A percentile compares a stretch with the other conserved stretches of the same genome.
Conservation (phyloP, 2,329 filamentous ascomycete genomes). For the Torrubiellomyces zombiae region DNA sequence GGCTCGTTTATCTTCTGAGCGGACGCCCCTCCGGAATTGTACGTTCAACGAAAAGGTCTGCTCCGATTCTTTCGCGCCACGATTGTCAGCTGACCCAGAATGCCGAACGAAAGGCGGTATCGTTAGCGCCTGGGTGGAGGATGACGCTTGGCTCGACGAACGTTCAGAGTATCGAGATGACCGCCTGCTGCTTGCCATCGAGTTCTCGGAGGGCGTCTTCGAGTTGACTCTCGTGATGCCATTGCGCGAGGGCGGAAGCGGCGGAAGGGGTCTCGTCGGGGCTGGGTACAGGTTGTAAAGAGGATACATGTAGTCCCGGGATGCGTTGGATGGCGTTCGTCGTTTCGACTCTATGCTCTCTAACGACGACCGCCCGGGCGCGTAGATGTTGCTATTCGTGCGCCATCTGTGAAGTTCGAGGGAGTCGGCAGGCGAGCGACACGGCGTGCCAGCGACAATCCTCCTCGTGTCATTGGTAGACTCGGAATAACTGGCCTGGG, state of each 20-base stretch:
- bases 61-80: not conserved
- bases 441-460: not conserved
- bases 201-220: constrained; percentile 1
- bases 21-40: constrained; percentile 9
- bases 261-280: constrained; percentile 3
- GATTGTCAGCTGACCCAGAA: not conserved
- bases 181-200: constrained; percentile 2
- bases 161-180: constrained; percentile 4
- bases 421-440: not conserved
- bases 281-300: constrained; percentile 4
- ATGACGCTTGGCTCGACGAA: constrained; percentile 1
- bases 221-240: constrained; percentile 2
- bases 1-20: constrained; percentile 12
- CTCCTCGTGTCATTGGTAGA: no score
- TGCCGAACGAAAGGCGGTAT: constrained; percentile 1
- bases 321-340: constrained; percentile 2
- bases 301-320: constrained; percentile 2
- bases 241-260: constrained; percentile 2
- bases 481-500: no score
- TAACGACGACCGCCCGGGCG: constrained; percentile 1
- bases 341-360: constrained; percentile 1
- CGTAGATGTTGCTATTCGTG: constrained; percentile 2
- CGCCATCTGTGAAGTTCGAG: not conserved
- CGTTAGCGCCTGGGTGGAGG: not conserved
- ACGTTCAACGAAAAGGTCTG: constrained; percentile 5